Evolutionary conservation across 2,329 filamentous ascomycete species (phyloP).

Genomic region (Colletotrichum godetiae): DNA sequence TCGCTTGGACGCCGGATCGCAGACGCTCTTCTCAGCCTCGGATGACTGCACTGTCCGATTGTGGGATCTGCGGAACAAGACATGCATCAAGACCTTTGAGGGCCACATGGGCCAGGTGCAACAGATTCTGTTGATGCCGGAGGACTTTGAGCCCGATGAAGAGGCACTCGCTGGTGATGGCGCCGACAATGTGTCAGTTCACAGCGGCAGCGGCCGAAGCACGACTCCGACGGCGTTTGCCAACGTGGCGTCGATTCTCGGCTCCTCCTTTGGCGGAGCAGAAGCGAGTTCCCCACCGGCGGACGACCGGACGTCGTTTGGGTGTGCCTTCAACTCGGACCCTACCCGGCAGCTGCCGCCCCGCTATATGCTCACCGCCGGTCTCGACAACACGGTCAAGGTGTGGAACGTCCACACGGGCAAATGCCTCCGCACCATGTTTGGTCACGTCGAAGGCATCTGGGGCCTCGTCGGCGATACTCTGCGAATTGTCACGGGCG

Average conservation of each 20-base stretch:
- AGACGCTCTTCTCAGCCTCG: slow-evolving; percentile 91
- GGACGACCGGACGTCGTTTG: slow-evolving; percentile 67
- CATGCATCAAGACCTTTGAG: slow-evolving; percentile 79
- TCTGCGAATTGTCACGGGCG: slow-evolving; percentile 86
- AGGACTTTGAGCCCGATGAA: slow-evolving; percentile 91
- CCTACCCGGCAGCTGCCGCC: slow-evolving; percentile 78
- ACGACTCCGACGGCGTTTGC: slow-evolving; percentile 48
- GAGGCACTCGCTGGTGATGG: slow-evolving; percentile 58
- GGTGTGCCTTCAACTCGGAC: slow-evolving; percentile 70
- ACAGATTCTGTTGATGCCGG: slow-evolving; percentile 85
- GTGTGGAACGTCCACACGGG: slow-evolving; percentile 86
- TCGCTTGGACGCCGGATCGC: slow-evolving; percentile 82
- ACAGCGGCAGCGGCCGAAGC: slow-evolving; percentile 62
- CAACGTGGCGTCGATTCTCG: slow-evolving; percentile 36
- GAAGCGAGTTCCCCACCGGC: slow-evolving; percentile 39
- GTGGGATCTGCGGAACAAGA: slow-evolving; percentile 90
- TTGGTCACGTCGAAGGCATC: slow-evolving; percentile 95
- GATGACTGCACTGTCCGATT: slow-evolving; percentile 93
- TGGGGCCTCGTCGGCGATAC: slow-evolving; percentile 94
- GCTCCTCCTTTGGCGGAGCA: slow-evolving; percentile 36
- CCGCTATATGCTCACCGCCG: slow-evolving; percentile 92
- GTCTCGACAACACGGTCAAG: slow-evolving; percentile 85
- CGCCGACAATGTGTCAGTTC: slow-evolving; percentile 65
- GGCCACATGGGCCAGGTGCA: slow-evolving; percentile 97
- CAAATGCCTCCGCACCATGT: slow-evolving; percentile 89